Evolutionary conservation across 306 rosid species (phyloP).

Genomic region (Fragaria ananassa): DNA sequence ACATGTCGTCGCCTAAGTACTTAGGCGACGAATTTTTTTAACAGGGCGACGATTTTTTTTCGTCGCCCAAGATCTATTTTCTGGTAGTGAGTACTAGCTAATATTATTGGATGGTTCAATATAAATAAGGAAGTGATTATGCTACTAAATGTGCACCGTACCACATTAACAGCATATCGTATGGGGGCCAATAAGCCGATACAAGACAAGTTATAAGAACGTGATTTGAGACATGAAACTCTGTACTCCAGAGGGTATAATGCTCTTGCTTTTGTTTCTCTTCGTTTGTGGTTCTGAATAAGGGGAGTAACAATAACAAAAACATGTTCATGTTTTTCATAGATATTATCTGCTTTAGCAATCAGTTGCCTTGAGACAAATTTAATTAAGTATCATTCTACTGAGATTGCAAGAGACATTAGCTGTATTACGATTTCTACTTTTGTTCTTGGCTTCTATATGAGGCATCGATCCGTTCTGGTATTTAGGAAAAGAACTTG

Average conservation of each 20-base stretch:
- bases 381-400: neutral
- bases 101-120: constrained; percentile 1
- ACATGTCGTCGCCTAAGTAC: no score
- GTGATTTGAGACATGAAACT: constrained; percentile 1
- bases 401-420: neutral
- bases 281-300: constrained; percentile 1
- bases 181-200: neutral
- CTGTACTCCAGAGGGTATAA: neutral
- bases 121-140: neutral
- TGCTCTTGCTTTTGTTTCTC: neutral
- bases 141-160: neutral
- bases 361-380: constrained; percentile 5
- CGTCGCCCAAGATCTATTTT: no score
- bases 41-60: no score
- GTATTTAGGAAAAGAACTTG: neutral
- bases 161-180: neutral
- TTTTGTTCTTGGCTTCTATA: constrained; percentile 7
- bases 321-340: neutral
- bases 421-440: constrained; percentile 3
- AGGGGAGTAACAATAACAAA: neutral
- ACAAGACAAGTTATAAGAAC: neutral
- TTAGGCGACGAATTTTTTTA: no score
- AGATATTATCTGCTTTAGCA: constrained; percentile 4
- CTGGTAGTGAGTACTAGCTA: neutral
- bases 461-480: neutral